Conservation (phyloP, 2,329 filamentous ascomycete genomes). For the Dactylellina haptotyla region DNA sequence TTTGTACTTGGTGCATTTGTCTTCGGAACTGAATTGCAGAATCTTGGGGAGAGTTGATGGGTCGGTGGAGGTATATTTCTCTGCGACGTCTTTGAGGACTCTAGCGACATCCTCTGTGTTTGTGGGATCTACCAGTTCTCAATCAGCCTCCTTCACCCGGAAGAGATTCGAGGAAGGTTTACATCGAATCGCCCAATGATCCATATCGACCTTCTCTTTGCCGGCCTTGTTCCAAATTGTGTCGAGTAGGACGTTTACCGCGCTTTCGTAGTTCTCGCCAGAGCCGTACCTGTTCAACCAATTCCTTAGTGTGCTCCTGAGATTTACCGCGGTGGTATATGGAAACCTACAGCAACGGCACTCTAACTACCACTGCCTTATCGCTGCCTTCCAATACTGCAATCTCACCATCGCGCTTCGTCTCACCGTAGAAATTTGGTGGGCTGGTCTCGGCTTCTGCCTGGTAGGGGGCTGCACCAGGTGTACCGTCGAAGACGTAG, state of each 20-base stretch:
- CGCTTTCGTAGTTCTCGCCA: slow-evolving; percentile 77
- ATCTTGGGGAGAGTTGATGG: slow-evolving; percentile 71
- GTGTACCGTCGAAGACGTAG: slow-evolving; percentile 78
- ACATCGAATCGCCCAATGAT: slow-evolving; percentile 84
- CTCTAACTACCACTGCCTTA: slow-evolving; percentile 73
- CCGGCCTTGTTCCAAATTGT: slow-evolving; percentile 76
- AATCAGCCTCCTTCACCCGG: neutral
- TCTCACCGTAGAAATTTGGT: slow-evolving; percentile 81
- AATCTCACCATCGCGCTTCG: slow-evolving; percentile 76
- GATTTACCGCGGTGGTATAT: neutral
- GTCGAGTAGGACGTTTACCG: slow-evolving; percentile 83
- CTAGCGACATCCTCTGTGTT: slow-evolving; percentile 87
- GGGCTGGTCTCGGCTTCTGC: slow-evolving; percentile 72
- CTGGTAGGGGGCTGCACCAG: slow-evolving; percentile 81
- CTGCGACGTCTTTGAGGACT: slow-evolving; percentile 64
- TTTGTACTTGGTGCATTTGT: slow-evolving; percentile 77
- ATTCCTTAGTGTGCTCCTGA: neutral
- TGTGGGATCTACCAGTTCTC: slow-evolving; percentile 60
- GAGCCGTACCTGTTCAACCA: slow-evolving; percentile 71
- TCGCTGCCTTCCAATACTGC: slow-evolving; percentile 75
- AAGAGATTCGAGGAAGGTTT: slow-evolving; percentile 62
- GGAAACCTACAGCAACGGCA: slow-evolving; percentile 72
- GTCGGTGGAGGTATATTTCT: slow-evolving; percentile 60
- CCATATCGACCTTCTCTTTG: slow-evolving; percentile 76
- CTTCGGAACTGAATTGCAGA: slow-evolving; percentile 87